Evolutionary conservation across 2,329 filamentous ascomycete genomes (phyloP).

Genomic region (Hypoxylon sp.): DNA sequence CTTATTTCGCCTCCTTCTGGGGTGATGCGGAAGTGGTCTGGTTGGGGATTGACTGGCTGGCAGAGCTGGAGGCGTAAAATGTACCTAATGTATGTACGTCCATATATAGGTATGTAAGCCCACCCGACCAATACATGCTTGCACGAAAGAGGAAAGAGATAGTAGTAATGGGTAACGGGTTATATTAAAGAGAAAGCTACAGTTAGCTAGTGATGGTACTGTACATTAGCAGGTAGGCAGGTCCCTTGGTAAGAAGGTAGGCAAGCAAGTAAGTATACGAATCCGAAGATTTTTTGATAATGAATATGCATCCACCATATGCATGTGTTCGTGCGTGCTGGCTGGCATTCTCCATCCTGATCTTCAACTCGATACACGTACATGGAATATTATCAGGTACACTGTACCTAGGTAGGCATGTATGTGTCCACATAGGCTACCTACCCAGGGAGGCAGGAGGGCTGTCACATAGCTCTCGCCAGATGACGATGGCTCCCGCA

Average conservation of each 20-base stretch:
- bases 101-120: conserved; percentile 19
- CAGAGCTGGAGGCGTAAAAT: conserved; percentile 4
- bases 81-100: conserved; percentile 18
- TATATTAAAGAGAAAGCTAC: conserved; percentile 16
- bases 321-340: no score
- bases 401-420: conserved; percentile 9
- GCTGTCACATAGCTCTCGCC: background rate
- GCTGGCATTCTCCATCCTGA: no score
- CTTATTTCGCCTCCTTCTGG: conserved; percentile 16
- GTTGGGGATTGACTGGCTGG: conserved; percentile 23
- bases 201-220: no score
- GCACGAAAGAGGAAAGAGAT: conserved; percentile 21
- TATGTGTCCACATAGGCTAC: conserved; percentile 2
- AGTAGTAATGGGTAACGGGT: conserved; percentile 1
- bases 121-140: conserved; percentile 16
- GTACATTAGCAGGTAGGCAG: no score
- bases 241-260: no score
- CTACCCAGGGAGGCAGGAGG: no score
- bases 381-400: no score
- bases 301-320: no score
- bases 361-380: no score
- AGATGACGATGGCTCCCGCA: conserved; percentile 13
- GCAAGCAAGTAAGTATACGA: conserved; percentile 18
- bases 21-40: conserved; percentile 26
- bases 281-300: conserved; percentile 27